These are phyloP conservation scores for Ogataea corticis DNA, from an alignment of 805 yeast genomes.

Conservation along the genomic window DNA sequence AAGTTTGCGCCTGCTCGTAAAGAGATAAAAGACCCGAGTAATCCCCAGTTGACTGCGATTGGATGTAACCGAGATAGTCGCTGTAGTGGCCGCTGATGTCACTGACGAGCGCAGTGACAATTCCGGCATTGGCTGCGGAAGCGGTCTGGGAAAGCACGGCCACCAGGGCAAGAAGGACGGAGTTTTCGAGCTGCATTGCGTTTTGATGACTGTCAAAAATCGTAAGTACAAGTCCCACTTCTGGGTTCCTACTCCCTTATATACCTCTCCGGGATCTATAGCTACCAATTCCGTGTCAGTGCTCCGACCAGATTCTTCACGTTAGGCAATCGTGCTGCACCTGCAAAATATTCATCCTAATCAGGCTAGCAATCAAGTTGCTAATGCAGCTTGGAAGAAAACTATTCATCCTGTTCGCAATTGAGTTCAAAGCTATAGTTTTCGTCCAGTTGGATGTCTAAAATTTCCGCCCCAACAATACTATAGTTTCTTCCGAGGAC, in stretches of 20 bases:
- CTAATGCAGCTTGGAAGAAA: no score
- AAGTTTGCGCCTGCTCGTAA: slow-evolving; percentile 37
- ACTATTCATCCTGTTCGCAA: not conserved
- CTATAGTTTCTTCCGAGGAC: not conserved
- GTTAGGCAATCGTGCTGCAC: not conserved
- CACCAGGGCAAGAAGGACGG: slow-evolving; percentile 22
- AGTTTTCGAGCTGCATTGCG: slow-evolving; percentile 27
- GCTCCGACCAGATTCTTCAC: not conserved
- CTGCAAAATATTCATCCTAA: no score
- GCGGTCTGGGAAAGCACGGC: slow-evolving; percentile 20
- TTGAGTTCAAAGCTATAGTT: not conserved
- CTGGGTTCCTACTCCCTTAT: no score
- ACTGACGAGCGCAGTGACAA: slow-evolving; percentile 39
- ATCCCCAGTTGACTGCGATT: slow-evolving; percentile 28
- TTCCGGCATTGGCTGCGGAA: slow-evolving; percentile 23
- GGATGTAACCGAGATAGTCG: slow-evolving; percentile 37
- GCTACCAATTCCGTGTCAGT: not conserved
- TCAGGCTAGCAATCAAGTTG: no score
- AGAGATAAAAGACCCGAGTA: slow-evolving; percentile 35
- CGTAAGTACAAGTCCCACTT: no score
- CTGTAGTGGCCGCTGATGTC: slow-evolving; percentile 36
- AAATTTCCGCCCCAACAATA: not conserved
- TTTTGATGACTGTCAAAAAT: not conserved
- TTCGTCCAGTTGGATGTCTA: not conserved
- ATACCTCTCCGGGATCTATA: not conserved